phyloP scores from a whole-genome alignment of 2,329 filamentous ascomycete genomes.

The Scolecobasidium constrictum region DNA sequence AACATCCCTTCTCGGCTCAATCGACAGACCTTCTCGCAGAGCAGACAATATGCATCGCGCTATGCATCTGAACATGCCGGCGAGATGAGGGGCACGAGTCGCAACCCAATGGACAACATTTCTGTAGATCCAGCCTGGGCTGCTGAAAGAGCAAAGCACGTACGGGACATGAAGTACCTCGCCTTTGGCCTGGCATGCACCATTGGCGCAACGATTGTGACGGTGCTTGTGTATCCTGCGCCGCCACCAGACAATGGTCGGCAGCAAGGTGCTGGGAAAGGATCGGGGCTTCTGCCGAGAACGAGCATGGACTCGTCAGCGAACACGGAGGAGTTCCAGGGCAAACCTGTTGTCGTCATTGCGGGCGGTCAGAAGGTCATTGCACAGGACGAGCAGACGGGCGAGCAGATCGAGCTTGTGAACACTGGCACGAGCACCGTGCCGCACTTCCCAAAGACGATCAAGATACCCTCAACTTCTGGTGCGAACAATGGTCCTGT shows the following conservation, averaged over 20 bases:
- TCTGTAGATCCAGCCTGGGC: background rate
- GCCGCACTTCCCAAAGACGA: conserved; percentile 63
- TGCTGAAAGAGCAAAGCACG: background rate
- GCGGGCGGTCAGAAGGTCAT: conserved; percentile 50
- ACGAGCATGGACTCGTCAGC: conserved; percentile 3
- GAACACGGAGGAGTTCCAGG: conserved; percentile 34
- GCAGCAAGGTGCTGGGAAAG: background rate
- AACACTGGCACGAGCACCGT: conserved; percentile 74
- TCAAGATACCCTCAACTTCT: conserved; percentile 46
- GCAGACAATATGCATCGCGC: background rate
- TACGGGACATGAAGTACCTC: conserved; percentile 6
- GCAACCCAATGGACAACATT: conserved; percentile 8
- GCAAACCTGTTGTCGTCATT: conserved; percentile 47
- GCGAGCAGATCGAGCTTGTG: conserved; percentile 60
- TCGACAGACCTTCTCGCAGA: background rate
- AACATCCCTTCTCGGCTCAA: too few relatives aligned
- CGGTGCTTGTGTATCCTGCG: background rate
- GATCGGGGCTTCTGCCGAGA: background rate
- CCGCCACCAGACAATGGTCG: background rate
- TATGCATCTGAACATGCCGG: background rate
- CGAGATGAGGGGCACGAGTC: background rate
- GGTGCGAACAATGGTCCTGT: conserved; percentile 16
- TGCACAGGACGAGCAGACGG: conserved; percentile 21
- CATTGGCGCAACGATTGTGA: background rate
- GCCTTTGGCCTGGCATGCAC: conserved; percentile 2